phyloP scores from a whole-genome alignment of 305 asterid species.

The Fraxinus dipetala region DNA sequence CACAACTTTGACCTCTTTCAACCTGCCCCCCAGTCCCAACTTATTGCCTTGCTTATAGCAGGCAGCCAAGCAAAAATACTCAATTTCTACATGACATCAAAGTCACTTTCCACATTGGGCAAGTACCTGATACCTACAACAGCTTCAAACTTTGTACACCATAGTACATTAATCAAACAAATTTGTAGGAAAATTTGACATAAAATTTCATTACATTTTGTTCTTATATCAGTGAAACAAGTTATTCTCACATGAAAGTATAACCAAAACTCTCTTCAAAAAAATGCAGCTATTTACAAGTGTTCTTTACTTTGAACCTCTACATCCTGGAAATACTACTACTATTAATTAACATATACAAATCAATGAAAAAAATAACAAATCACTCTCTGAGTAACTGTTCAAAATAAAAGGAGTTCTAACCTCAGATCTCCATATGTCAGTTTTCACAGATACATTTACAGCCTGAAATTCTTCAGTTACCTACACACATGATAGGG shows the following conservation, averaged over 20 bases:
- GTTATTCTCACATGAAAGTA: neutral
- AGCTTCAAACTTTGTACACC: neutral
- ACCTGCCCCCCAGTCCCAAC: neutral
- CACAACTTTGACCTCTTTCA: neutral
- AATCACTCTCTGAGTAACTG: neutral
- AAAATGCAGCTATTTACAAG: neutral
- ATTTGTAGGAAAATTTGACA: neutral
- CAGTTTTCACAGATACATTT: conserved; percentile 83
- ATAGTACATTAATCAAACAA: neutral
- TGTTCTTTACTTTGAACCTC: neutral
- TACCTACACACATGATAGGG: conserved; percentile 46
- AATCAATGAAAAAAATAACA: neutral
- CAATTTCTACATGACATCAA: conserved; percentile 8
- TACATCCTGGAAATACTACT: neutral
- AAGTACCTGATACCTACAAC: neutral
- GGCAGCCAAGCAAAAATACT: neutral
- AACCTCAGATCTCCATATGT: conserved; percentile 88
- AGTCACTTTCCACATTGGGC: neutral
- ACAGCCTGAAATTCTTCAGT: conserved; percentile 94
- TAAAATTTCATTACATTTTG: neutral
- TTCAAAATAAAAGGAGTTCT: conserved; percentile 25
- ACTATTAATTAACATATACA: neutral
- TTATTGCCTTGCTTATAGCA: neutral
- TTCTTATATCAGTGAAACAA: neutral
- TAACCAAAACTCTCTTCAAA: neutral